phyloP scores from a whole-genome alignment of 306 rosid genomes.

The Spatholobus suberectus region DNA sequence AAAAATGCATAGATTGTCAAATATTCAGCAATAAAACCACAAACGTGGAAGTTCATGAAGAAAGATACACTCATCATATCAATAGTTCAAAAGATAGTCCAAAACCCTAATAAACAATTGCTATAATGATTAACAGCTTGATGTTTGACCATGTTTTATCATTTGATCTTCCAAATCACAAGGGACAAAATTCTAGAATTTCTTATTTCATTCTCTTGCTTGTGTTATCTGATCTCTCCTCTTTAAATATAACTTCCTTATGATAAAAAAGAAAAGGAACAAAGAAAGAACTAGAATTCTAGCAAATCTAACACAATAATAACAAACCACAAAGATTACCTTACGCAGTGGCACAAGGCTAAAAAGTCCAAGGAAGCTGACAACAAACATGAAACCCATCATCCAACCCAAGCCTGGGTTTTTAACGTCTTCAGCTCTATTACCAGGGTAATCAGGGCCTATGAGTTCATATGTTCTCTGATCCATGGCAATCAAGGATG shows the following conservation, averaged over 20 bases:
- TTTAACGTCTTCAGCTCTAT: conserved; percentile 84
- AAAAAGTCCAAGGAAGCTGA: conserved; percentile 93
- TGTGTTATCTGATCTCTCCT: background rate
- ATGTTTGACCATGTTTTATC: background rate
- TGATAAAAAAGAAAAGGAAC: background rate
- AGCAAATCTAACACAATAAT: background rate
- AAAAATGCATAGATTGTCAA: background rate
- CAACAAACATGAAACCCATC: conserved; percentile 83
- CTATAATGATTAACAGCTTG: background rate
- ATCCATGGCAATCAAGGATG: conserved; percentile 88
- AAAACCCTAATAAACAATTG: background rate
- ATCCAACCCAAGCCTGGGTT: conserved; percentile 93
- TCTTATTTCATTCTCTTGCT: background rate
- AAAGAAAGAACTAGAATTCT: background rate
- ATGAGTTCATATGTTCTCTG: conserved; percentile 79
- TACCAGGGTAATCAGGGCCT: conserved; percentile 92
- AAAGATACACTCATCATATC: background rate
- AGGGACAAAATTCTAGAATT: background rate
- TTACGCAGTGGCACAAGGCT: conserved; percentile 93
- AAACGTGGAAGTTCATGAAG: background rate
- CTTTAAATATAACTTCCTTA: background rate
- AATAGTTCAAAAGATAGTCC: background rate
- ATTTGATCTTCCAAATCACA: background rate
- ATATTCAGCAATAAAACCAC: conserved; percentile 18
- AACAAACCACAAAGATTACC: conserved; percentile 55